phyloP scores from a whole-genome alignment of 805 yeast genomes.

The Cyberlindnera xishuangbannaensis region DNA sequence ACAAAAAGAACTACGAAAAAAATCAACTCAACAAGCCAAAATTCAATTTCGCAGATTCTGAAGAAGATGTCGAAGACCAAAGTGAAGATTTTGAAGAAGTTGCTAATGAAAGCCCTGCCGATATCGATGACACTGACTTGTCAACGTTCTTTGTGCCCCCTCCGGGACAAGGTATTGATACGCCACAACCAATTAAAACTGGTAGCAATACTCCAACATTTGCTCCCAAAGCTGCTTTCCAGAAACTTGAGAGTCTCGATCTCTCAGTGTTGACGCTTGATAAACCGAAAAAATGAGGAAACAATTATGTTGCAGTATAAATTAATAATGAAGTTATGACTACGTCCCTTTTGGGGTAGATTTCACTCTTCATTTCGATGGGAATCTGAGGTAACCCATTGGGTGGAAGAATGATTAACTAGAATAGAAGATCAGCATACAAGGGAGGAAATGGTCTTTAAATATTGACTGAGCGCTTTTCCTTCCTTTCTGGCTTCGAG shows the following conservation, averaged over 20 bases:
- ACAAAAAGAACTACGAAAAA: conserved; percentile 38
- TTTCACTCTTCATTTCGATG: too few relatives aligned
- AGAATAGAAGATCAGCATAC: too few relatives aligned
- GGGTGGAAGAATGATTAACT: too few relatives aligned
- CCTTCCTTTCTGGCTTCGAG: too few relatives aligned
- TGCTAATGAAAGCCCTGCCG: conserved; percentile 23
- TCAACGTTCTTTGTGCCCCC: conserved; percentile 23
- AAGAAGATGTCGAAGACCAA: conserved; percentile 18
- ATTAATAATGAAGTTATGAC: too few relatives aligned
- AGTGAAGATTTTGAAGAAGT: conserved; percentile 16
- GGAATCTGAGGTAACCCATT: too few relatives aligned
- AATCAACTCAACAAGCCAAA: conserved; percentile 21
- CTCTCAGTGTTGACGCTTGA: conserved; percentile 3
- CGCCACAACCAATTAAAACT: conserved; percentile 17
- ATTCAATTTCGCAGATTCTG: conserved; percentile 21
- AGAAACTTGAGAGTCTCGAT: conserved; percentile 9
- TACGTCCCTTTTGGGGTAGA: too few relatives aligned
- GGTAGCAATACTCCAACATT: conserved; percentile 16
- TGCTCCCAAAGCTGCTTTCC: conserved; percentile 9
- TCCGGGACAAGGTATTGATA: conserved; percentile 24
- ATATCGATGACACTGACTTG: conserved; percentile 24
- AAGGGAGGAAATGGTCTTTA: too few relatives aligned
- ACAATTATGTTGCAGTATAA: too few relatives aligned
- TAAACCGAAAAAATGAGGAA: too few relatives aligned
- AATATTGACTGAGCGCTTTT: too few relatives aligned